Percentiles rank a stretch among this genome's conserved stretches.
Conservation (phyloP, 441 rosid species). For the Flueggea neowawraea region DNA sequence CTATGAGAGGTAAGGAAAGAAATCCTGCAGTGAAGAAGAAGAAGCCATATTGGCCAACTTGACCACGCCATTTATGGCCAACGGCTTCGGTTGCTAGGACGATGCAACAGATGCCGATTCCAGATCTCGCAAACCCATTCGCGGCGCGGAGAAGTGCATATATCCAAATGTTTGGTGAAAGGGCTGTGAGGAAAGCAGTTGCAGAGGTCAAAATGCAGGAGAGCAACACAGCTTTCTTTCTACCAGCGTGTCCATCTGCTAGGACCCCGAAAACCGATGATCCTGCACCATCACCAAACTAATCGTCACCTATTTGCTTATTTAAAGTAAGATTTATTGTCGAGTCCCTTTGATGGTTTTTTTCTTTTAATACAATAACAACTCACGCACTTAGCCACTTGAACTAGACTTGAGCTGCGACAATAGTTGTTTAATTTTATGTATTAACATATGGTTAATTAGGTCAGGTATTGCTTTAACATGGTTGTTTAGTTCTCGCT, state of each 20-base stretch:
- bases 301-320: too few relatives aligned
- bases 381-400: too few relatives aligned
- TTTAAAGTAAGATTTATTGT: too few relatives aligned
- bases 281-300: too few relatives aligned
- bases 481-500: too few relatives aligned
- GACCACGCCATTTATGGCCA: slow-evolving; percentile 67
- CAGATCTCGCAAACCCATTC: slow-evolving; percentile 55
- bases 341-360: too few relatives aligned
- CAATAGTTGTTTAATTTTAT: too few relatives aligned
- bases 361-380: too few relatives aligned
- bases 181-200: slow-evolving; percentile 53
- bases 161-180: slow-evolving; percentile 70
- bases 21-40: slow-evolving; percentile 64
- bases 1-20: slow-evolving; percentile 57
- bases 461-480: too few relatives aligned
- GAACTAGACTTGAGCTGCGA: too few relatives aligned
- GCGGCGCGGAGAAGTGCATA: slow-evolving; percentile 54
- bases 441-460: too few relatives aligned
- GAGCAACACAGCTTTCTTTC: slow-evolving; percentile 48
- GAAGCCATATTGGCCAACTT: slow-evolving; percentile 72
- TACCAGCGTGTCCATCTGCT: slow-evolving; percentile 54
- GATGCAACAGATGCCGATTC: slow-evolving; percentile 63
- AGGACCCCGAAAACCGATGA: slow-evolving; percentile 5
- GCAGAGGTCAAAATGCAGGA: slow-evolving; percentile 51
- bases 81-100: slow-evolving; percentile 60